Evolutionary conservation across 1,139 yeast genomes (phyloP), one percentile per base, ranked within the genome.

Genomic region (Hanseniaspora uvarum): DNA sequence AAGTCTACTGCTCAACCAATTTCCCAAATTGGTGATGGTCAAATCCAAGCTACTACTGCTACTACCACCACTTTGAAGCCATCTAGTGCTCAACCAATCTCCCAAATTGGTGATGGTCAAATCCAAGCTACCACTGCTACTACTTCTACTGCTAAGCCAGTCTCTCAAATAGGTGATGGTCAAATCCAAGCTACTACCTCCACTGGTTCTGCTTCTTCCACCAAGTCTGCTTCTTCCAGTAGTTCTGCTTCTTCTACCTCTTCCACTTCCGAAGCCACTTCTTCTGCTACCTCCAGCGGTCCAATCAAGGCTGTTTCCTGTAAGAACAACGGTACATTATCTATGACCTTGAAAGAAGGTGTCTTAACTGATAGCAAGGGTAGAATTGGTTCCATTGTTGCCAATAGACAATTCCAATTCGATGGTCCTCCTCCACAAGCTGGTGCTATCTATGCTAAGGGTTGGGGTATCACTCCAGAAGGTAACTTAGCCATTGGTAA

Each of bases 381-480:
- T 57, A 81, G 92, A 79, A 72, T 83, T 60, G 92, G 92, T 66
- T 79, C 88, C 57, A 83, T 83, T 70, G 92, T 83, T 63, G 84
- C 89, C 59, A 83, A 83, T 81, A 79, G 83, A 74, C 92, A 83
- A 75, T 83, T 83, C 83, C 92, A 83, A 74, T 83, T 83, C 65
- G 92, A 83, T 67, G 89, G 88, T 68, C 89, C 89, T 61, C 86
- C 87, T 70, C 88, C 88, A 63, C 92, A 83, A 76, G 87, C 88
- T 56, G 92, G 89, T 70, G 76, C 87, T 61, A 80, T 83, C 69
- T 82, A 80, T 70, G 89, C 89, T 68, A 85, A 80, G 58, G 89
- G 92, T 60, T 83, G 89, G 89, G 73, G 83, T 53, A 69, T 81
- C 61, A 73, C 80, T 56, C 63, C 67, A 55, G 82, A 78, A 55